phyloP scores from a whole-genome alignment of 169 alveolate genomes.

The Hepatocystis sp. region DNA sequence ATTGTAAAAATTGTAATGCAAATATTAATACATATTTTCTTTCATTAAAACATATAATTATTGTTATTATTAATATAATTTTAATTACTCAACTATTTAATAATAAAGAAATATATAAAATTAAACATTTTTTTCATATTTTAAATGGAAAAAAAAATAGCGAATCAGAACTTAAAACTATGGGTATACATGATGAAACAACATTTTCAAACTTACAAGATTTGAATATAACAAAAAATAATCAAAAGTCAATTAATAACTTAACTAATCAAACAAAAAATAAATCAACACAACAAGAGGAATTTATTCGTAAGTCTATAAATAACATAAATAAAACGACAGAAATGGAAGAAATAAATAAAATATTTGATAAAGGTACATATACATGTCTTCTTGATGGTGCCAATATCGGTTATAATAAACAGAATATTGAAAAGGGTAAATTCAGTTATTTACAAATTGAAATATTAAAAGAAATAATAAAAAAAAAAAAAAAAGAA shows the following conservation, averaged over 20 bases:
- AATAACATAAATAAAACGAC: too few species aligned
- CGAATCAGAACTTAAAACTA: neutral
- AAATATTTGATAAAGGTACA: constrained; percentile 29
- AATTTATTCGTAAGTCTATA: too few species aligned
- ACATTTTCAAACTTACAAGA: too few species aligned
- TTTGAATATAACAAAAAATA: too few species aligned
- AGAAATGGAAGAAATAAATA: constrained; percentile 15
- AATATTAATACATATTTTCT: constrained; percentile 62
- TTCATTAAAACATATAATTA: constrained; percentile 46
- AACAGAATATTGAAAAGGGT: constrained; percentile 73
- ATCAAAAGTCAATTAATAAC: too few species aligned
- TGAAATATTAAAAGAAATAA: constrained; percentile 60
- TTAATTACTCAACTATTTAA: constrained; percentile 60
- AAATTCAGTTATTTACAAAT: constrained; percentile 62
- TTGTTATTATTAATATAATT: constrained; percentile 51
- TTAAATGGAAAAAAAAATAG: constrained; percentile 14
- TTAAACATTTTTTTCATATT: constrained; percentile 59
- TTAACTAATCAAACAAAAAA: too few species aligned
- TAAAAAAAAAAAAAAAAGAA: constrained; percentile 61
- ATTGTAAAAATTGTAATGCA: constrained; percentile 67
- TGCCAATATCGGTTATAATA: constrained; percentile 67
- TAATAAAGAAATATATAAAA: constrained; percentile 51
- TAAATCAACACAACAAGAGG: too few species aligned
- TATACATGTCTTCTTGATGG: constrained; percentile 73
- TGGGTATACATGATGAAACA: too few species aligned